These are phyloP conservation scores for Eucommia ulmoides DNA, from an alignment of 257 asterid genomes.

Conservation along the genomic window DNA sequence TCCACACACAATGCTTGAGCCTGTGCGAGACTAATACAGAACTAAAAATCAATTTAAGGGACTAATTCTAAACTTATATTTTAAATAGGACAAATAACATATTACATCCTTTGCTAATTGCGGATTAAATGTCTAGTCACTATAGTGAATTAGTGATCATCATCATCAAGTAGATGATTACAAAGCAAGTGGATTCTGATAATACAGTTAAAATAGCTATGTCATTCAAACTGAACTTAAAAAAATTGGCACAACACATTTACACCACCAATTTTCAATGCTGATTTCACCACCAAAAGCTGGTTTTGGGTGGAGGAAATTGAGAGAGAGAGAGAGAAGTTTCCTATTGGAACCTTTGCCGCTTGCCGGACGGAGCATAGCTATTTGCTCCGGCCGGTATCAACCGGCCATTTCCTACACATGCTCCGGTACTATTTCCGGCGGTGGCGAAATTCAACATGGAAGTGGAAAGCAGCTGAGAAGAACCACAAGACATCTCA, in stretches of 20 bases:
- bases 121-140: too few relatives aligned
- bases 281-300: too few relatives aligned
- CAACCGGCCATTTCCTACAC: constrained; percentile 13
- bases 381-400: constrained; percentile 18
- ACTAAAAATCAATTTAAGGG: too few relatives aligned
- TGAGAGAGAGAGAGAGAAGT: not conserved
- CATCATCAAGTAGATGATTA: not conserved
- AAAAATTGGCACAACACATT: not conserved
- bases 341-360: constrained; percentile 30
- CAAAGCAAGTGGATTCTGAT: not conserved
- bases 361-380: constrained; percentile 16
- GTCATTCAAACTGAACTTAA: not conserved
- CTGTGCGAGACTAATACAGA: too few relatives aligned
- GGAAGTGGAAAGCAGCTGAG: constrained; percentile 28
- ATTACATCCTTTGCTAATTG: too few relatives aligned
- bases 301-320: too few relatives aligned
- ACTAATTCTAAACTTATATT: too few relatives aligned
- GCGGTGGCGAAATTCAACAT: constrained; percentile 21
- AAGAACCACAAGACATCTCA: constrained; percentile 36
- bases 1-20: too few relatives aligned
- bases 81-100: too few relatives aligned
- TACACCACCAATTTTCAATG: not conserved
- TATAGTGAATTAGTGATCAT: too few relatives aligned
- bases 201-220: not conserved
- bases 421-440: constrained; percentile 10